Conservation (phyloP, 257 asterid genomes). For the Ballota nigra region DNA sequence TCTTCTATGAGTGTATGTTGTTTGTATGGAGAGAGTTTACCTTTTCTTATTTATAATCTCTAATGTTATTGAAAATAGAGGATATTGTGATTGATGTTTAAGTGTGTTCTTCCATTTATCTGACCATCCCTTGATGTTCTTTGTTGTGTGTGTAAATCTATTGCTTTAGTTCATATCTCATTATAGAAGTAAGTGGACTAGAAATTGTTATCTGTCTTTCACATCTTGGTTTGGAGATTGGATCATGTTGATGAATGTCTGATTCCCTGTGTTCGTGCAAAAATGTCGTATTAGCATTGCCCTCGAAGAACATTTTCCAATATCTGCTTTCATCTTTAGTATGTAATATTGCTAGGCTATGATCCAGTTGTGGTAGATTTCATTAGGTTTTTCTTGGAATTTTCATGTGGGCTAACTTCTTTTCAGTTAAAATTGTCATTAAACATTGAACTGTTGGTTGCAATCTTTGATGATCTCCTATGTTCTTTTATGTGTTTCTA, state of each 20-base stretch:
- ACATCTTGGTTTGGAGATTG: not conserved
- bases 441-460: not conserved
- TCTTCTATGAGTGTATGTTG: constrained; percentile 39
- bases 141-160: not conserved
- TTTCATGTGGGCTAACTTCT: not conserved
- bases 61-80: constrained; percentile 42
- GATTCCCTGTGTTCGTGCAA: not conserved
- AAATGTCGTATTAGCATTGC: not conserved
- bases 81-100: constrained; percentile 30
- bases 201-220: not conserved
- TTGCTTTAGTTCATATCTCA: not conserved
- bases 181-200: not conserved
- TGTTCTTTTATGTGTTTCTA: not conserved
- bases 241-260: not conserved
- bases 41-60: constrained; percentile 33
- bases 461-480: not conserved
- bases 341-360: not conserved
- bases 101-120: constrained; percentile 8
- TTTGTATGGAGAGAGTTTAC: constrained; percentile 39
- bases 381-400: not conserved
- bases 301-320: not conserved
- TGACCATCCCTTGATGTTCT: constrained; percentile 17
- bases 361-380: not conserved
- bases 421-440: not conserved
- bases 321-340: not conserved